Evolutionary conservation across 148 eudicot species (phyloP), one percentile per base, ranked within the genome.

Genomic region (Rhododendron ferrugineum): DNA sequence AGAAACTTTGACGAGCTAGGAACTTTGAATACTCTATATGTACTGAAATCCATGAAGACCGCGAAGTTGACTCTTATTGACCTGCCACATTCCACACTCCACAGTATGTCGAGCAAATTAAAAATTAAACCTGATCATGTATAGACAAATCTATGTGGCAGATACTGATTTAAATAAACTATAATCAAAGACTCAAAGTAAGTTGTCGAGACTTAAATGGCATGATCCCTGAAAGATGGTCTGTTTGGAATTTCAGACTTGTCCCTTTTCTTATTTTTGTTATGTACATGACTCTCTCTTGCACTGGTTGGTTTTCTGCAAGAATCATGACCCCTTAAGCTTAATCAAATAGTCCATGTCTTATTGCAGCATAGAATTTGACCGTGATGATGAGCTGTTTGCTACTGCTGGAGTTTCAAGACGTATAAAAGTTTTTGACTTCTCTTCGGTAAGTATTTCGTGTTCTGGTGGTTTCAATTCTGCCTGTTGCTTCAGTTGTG

Each of bases 321-420:
- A 66, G 58, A 83, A 83, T 32, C 32, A 73, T 49, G 73, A 47
- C 40, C 9, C 6, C 64, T 32, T 68, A 50, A 83, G 60, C 22
- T 44, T 20, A 42, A 32, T 3, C 50, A 13, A 46, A 46, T 28
- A 32, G 18, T 28, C 5, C 28, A 50, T 81, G 14, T 84, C 72
- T 86, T 64, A 47, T 86, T 92, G 85, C 93, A 92, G 94, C 90
- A 92, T 92, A 72, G 94, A 92, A 85, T 92, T 92, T 88, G 93
- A 92, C 84, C 91, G 93, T 36, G 94, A 92, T 86, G 94, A 91
- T 86, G 94, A 91, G 91, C 56, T 92, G 82, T 92, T 92, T 89
- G 94, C 94, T 6, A 92, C 94, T 82, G 94, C 94, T 85, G 94
- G 94, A 82, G 94, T 92, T 89, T 91, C 93, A 37, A 88, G 91